These are phyloP conservation scores for Stylonectria norvegica DNA, from an alignment of 2,329 filamentous ascomycete genomes.

Conservation along the genomic window DNA sequence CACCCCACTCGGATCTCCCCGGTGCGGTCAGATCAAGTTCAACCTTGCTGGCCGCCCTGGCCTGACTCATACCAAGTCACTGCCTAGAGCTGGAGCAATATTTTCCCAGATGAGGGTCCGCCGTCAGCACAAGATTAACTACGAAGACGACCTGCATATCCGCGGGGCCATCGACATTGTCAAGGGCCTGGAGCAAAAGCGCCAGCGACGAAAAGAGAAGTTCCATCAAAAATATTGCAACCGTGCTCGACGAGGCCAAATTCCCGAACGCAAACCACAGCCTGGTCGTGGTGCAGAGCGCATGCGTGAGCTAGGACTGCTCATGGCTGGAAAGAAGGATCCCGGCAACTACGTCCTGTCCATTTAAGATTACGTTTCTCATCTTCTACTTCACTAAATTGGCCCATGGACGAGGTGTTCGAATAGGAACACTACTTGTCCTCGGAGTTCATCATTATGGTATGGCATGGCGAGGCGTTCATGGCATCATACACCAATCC, in stretches of 20 bases:
- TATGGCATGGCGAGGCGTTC: constrained; percentile 6
- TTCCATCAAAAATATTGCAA: constrained; percentile 86
- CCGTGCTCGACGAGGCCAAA: constrained; percentile 68
- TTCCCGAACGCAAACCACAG: constrained; percentile 61
- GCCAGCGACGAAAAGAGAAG: constrained; percentile 89
- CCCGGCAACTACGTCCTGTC: constrained; percentile 76
- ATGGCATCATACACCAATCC: constrained; percentile 13
- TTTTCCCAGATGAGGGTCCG: constrained; percentile 54
- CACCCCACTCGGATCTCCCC: constrained; percentile 39
- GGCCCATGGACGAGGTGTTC: too few species aligned
- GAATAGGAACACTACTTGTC: too few species aligned
- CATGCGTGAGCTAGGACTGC: constrained; percentile 78
- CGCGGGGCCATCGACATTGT: constrained; percentile 97
- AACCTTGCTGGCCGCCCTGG: constrained; percentile 55
- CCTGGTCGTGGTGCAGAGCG: constrained; percentile 87
- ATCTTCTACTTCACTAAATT: constrained; percentile 2
- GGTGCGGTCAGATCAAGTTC: constrained; percentile 38
- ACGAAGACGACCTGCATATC: constrained; percentile 58
- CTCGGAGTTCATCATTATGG: constrained; percentile 7
- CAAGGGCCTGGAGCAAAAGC: constrained; percentile 92
- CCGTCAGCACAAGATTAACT: constrained; percentile 34
- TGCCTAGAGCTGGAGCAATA: constrained; percentile 74
- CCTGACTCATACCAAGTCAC: constrained; percentile 76
- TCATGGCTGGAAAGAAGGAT: constrained; percentile 77
- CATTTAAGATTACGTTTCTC: constrained; percentile 45